phyloP scores from a whole-genome alignment of 441 rosid genomes.

The Bocquillonia castaneifolia region DNA sequence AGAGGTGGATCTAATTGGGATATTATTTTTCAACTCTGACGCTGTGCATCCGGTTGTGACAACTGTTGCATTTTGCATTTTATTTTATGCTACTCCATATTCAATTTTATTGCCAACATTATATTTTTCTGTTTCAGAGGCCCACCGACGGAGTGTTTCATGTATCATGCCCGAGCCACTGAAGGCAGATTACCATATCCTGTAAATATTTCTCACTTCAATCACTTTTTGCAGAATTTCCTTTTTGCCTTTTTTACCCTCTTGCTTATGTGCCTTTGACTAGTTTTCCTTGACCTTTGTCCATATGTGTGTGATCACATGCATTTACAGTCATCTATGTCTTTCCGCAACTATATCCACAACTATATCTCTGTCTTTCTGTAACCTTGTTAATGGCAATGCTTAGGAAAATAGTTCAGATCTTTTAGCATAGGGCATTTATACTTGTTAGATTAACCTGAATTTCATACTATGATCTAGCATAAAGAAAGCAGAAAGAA shows the following conservation, averaged over 20 bases:
- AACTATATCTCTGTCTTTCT: too few relatives aligned
- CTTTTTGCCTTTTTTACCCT: not conserved
- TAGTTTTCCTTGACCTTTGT: slow-evolving; percentile 3
- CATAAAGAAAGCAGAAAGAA: not conserved
- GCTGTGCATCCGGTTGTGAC: not conserved
- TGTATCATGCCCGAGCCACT: slow-evolving; percentile 88
- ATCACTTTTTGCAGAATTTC: slow-evolving; percentile 6
- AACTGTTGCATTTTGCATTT: not conserved
- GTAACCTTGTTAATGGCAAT: too few relatives aligned
- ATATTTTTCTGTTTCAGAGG: slow-evolving; percentile 55
- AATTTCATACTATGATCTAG: not conserved
- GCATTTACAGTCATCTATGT: too few relatives aligned
- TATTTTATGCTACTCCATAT: not conserved
- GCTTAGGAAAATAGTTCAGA: not conserved
- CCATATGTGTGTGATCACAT: not conserved
- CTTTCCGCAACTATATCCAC: too few relatives aligned
- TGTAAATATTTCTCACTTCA: slow-evolving; percentile 38
- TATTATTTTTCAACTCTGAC: too few relatives aligned
- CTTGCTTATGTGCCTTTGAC: not conserved
- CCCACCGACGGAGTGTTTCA: slow-evolving; percentile 92
- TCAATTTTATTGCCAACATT: not conserved
- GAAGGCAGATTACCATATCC: slow-evolving; percentile 53
- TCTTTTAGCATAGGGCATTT: not conserved
- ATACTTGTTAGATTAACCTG: not conserved
- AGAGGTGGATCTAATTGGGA: too few relatives aligned